Base-by-base conservation (phyloP, 768 basidiomycete species). In the Boletus coccyginus region DNA sequence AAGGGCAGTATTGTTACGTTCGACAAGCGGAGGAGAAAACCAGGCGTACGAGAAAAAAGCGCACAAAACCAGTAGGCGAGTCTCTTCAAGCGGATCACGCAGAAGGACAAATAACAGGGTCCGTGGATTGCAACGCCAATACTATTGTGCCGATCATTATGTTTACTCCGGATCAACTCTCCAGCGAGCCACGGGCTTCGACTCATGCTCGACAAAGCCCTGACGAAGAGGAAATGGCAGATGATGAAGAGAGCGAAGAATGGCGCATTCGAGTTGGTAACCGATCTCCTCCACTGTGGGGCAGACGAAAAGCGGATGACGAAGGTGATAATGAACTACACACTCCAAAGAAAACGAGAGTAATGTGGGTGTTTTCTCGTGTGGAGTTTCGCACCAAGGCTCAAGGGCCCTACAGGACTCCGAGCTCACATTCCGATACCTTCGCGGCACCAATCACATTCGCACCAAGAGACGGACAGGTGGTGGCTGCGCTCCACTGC, bases 1-100 rank as follows among this genome's bases (percentile, higher is more conserved):
- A 91, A 65, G 90, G 90, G 0, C 89, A 91, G 57, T 90, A 90
- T 60, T 89, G 88, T 32, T 92, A 89, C 58, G 86, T 92, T 31
- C 86, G 90, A 11, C 81, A 85, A 62, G 74, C 85, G 0, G 89
- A 90, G 62, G 86, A 84, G 63, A 90, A 86, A 66, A 75, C 77
- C 3, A 90, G 81, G 66, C 78, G 78, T n/a, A 57, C 67, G 8
- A 74, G 82, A 53, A 84, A 78, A 70, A 85, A 77, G 63, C 78
- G 75, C 31, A 56, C 50, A 27, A 78, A 74, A 60, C 67, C 67
- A 19, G 57, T 63, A 24, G 66, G 64, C 40, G 71, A 72, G 29
- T 47, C 58, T 3, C 49, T 62, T 46, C 69, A 55, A 33, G 44
- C 55, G n/a, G 61, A 66, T 44, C 68, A 49, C 41, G 36, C 60